A percentile compares a stretch with the other conserved stretches of the same genome.
Conservation (phyloP, 2,329 filamentous ascomycete species). For the Cladosporium sp. region DNA sequence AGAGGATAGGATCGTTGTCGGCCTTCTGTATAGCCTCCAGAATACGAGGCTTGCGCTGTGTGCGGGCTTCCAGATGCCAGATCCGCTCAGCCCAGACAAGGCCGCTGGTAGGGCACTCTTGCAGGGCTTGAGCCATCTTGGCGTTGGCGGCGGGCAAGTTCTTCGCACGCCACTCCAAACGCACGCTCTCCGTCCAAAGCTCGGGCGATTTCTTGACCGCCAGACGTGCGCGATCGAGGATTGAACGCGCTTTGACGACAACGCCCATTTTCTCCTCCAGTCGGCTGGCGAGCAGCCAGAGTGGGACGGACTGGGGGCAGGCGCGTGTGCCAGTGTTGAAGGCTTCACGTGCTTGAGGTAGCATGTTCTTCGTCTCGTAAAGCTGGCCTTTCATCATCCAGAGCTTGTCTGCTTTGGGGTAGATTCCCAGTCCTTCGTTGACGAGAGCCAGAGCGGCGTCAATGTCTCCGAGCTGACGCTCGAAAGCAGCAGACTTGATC, state of each 20-base stretch:
- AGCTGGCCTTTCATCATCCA: conserved; percentile 99
- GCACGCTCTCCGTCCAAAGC: conserved; percentile 91
- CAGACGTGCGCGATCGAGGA: conserved; percentile 86
- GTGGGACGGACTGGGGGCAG: conserved; percentile 76
- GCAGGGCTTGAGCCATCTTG: conserved; percentile 88
- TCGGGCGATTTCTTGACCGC: conserved; percentile 81
- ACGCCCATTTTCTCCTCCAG: conserved; percentile 84
- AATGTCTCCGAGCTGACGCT: conserved; percentile 76
- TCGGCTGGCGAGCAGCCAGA: conserved; percentile 87
- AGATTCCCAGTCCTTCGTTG: conserved; percentile 81
- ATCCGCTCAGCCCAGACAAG: conserved; percentile 93
- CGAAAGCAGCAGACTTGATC: conserved; percentile 94
- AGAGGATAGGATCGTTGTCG: conserved; percentile 84
- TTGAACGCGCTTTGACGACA: conserved; percentile 86
- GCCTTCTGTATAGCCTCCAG: conserved; percentile 97
- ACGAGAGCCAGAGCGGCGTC: conserved; percentile 84
- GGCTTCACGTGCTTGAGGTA: conserved; percentile 83
- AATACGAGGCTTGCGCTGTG: conserved; percentile 86
- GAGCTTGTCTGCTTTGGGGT: conserved; percentile 81
- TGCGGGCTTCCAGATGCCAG: conserved; percentile 87
- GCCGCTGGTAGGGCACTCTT: conserved; percentile 85
- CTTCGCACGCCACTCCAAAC: conserved; percentile 83
- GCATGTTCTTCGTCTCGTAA: conserved; percentile 79
- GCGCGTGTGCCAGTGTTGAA: conserved; percentile 86
- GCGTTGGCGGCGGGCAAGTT: conserved; percentile 83